Evolutionary conservation across 805 yeast species (phyloP).

Genomic region (Nakazawaea ambrosiae): DNA sequence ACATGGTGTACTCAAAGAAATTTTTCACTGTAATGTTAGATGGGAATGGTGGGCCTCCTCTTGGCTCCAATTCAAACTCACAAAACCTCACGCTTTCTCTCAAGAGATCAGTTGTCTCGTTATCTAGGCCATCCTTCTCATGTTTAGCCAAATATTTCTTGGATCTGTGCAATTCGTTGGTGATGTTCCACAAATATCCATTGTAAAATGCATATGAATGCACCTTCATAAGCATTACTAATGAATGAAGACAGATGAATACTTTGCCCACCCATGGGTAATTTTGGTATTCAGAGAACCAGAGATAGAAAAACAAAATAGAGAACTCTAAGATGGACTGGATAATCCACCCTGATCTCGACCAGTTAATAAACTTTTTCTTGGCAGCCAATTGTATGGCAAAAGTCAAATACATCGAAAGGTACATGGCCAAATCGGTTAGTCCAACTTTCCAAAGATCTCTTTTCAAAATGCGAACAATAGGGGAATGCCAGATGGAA

Average conservation of each 20-base stretch:
- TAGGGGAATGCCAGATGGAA: conserved; percentile 39
- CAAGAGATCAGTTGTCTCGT: conserved; percentile 26
- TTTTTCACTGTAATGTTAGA: conserved; percentile 55
- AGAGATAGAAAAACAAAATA: conserved; percentile 46
- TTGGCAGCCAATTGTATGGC: conserved; percentile 51
- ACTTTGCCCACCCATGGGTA: conserved; percentile 91
- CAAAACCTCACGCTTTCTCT: conserved; percentile 59
- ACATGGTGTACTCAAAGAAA: conserved; percentile 77
- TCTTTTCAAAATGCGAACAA: conserved; percentile 48
- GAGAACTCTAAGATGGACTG: conserved; percentile 49
- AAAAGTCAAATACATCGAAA: conserved; percentile 54
- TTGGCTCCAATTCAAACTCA: conserved; percentile 62
- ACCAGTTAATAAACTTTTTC: conserved; percentile 49
- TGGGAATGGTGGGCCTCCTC: conserved; percentile 53
- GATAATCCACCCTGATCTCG: conserved; percentile 51
- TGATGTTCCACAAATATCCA: conserved; percentile 75
- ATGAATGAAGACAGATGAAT: conserved; percentile 73
- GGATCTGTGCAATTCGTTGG: conserved; percentile 47
- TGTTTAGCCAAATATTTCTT: conserved; percentile 34
- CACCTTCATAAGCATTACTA: conserved; percentile 89
- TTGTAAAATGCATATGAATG: conserved; percentile 91
- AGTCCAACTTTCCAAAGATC: conserved; percentile 64
- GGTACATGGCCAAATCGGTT: conserved; percentile 71
- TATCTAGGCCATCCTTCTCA: conserved; percentile 22
- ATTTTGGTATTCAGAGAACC: conserved; percentile 45